Evolutionary conservation across 352 stramenopile genomes (phyloP), one percentile per base, ranked within the genome.

Genomic region (Globisporangium barbulae): DNA sequence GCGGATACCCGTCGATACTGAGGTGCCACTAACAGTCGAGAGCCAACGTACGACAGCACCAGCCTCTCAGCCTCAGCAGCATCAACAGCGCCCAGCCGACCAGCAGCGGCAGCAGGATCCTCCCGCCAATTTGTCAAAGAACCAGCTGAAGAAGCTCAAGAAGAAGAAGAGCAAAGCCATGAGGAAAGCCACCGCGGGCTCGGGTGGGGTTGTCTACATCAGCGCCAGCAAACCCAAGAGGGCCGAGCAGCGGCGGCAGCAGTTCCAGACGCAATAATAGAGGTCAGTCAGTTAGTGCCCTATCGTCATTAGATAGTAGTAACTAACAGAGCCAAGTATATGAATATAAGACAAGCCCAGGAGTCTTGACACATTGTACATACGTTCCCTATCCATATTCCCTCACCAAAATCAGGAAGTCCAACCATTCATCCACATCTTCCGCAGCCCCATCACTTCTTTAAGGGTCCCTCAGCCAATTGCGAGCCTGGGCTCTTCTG

Each of bases 61-160:
- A 50, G n/a, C 44, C 8, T 15, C 19, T 13, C 19, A 50, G 6
- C 39, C 6, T 12, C 41, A 47, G 41, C 41, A 47, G 41, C 15
- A 47, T 2, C 41, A 9, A 47, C 13, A 21, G 15, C 13, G 4
- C 15, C 0, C 39, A 45, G 2, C 13, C 39, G 39, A 10, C 3
- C 33, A 37, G 33, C 33, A 37, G 33, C 33, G 12, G 33, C 33
- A 39, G 33, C 33, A 47, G 17, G 1, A 44, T 5, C 39, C 17
- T 19, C 2, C 5, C 8, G 44, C 7, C 19, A 28, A 50, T 28
- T 4, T 25, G 7, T 50, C n/a, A n/a, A 25, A 50, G 44, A 50
- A 25, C 6, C 44, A 42, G 30, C 33, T 42, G 30, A 42, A 44
- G 52, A 57, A 57, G 52, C 41, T 47, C 41, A 57, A 57, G 21